Evolutionary conservation across 176 grass and related monocot genomes (phyloP).

Genomic region (Themeda triandra): DNA sequence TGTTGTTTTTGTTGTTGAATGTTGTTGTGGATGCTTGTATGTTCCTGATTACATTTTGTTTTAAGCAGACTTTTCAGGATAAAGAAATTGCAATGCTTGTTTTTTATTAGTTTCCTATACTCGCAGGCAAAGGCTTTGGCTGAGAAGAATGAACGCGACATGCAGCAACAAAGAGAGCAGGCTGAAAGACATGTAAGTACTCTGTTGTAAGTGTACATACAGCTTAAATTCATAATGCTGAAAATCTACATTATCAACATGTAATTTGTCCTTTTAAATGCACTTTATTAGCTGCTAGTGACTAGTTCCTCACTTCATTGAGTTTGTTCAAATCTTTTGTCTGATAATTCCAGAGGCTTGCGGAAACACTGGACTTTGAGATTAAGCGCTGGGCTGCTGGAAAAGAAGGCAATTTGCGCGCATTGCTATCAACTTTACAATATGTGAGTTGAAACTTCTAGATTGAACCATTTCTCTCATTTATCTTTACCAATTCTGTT

Average conservation of each 20-base stretch:
- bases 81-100: conserved; percentile 5
- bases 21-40: not conserved
- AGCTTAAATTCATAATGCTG: not conserved
- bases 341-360: conserved; percentile 78
- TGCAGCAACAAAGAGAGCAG: conserved; percentile 72
- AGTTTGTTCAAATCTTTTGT: not conserved
- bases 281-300: conserved; percentile 8
- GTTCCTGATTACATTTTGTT: conserved; percentile 1
- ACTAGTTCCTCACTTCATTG: not conserved
- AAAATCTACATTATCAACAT: not conserved
- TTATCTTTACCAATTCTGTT: not conserved
- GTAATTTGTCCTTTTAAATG: not conserved
- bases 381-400: conserved; percentile 97
- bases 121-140: conserved; percentile 73
- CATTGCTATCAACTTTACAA: conserved; percentile 90
- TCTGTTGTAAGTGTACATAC: not conserved
- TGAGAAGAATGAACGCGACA: conserved; percentile 84
- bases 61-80: not conserved
- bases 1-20: not conserved
- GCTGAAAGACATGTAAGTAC: conserved; percentile 75
- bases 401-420: conserved; percentile 98
- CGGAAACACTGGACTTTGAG: conserved; percentile 85
- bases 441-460: conserved; percentile 65
- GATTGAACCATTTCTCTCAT: not conserved
- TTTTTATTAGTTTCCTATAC: conserved; percentile 17